Evolutionary conservation across 2,329 filamentous ascomycete genomes (phyloP), one percentile per base, ranked within the genome.

Genomic region (Chalara sp.): DNA sequence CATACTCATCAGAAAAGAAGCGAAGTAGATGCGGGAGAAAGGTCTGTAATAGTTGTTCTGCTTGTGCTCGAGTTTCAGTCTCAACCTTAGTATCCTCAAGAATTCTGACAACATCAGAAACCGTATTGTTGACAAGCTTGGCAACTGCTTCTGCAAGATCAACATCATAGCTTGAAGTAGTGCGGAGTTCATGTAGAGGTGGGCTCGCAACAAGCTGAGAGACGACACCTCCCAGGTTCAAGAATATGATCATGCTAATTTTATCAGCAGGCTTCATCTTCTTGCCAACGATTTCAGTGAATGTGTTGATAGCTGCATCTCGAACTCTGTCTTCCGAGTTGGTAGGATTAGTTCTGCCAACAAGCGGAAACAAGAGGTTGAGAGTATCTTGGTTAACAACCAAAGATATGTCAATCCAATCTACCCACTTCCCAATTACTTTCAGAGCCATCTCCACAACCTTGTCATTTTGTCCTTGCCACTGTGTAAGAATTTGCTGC

Each of bases 1-100:
- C 93, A 67, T 95, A 99, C 66, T 99, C 91, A 68, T 99, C 93
- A 29, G 90, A 87, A 71, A 99, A 96, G 74, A 96, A 96, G 39
- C 92, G 87, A 47, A 99, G 75, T 10, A 97, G 78, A 59, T 91
- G 86, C 0, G 91, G 89, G 31, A 96, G 74, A 67, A 97, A 97
- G 40, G 81, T 80, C 64, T 87, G 86, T 48, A 97, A 76, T 53
- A 95, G 80, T 60, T 86, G 83, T 60, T 93, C 89, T 47, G 93
- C 92, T 61, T 84, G 86, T 44, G 79, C 76, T 60, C 81, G 83
- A 30, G 83, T 84, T 42, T 83, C 76, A 31, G 83, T 76, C 55
- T 81, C 78, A 42, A 79, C 76, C 53, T 76, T 70, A 49, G 60
- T 65, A 60, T 86, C 84, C 62, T 96, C 92, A 46, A 97, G 74